phyloP scores from a whole-genome alignment of 208 protist genomes.

The Wallacemonas sp. region DNA sequence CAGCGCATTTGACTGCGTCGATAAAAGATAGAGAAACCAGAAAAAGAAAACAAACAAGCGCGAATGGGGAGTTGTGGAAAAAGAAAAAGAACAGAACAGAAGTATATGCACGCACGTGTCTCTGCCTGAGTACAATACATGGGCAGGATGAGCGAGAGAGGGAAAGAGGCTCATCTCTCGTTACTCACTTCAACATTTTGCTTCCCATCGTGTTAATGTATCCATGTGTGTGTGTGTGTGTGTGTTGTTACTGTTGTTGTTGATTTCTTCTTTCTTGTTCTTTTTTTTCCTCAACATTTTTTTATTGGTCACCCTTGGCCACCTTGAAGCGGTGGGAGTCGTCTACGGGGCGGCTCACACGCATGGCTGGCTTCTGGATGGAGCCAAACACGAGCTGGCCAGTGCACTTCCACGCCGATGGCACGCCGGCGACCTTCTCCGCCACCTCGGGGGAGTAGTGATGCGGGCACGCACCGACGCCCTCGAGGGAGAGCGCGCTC shows the following conservation, averaged over 20 bases:
- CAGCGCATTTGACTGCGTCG: no score
- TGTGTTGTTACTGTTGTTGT: no score
- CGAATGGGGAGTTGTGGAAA: no score
- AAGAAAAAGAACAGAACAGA: no score
- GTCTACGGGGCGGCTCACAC: constrained; percentile 33
- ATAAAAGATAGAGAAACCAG: neutral
- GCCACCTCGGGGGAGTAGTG: constrained; percentile 60
- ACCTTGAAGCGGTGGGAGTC: constrained; percentile 45
- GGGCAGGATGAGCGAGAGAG: no score
- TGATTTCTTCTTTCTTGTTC: no score
- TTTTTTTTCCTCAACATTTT: neutral
- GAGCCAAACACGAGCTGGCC: constrained; percentile 64
- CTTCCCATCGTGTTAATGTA: no score
- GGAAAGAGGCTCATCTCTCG: no score
- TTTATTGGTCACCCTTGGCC: constrained; percentile 17
- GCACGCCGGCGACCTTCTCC: constrained; percentile 28
- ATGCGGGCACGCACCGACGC: constrained; percentile 49
- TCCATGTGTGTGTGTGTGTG: no score
- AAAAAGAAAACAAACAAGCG: constrained; percentile 1
- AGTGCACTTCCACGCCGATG: constrained; percentile 39
- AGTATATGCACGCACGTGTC: no score
- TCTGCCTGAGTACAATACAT: no score
- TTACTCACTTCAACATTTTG: no score
- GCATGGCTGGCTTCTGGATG: constrained; percentile 30
- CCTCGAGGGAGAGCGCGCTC: constrained; percentile 40